Base-by-base conservation (phyloP, 2,329 filamentous ascomycete species). In the Hypoxylon sp. region DNA sequence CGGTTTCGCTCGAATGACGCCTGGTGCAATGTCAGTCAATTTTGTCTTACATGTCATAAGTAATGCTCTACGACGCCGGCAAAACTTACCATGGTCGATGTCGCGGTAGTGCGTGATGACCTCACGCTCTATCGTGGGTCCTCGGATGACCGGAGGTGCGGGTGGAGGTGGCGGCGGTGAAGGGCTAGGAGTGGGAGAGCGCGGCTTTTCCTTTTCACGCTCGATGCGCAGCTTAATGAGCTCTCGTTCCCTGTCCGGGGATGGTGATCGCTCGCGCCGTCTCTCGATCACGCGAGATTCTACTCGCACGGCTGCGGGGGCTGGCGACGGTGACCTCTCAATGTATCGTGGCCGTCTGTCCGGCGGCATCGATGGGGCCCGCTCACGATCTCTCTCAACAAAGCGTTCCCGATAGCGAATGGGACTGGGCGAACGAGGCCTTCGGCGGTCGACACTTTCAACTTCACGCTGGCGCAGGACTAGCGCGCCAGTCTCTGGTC, bases 91-190 rank as follows among this genome's bases (percentile, higher is more conserved):
- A 78, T 97, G 92, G 73, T 97, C 91, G 70, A 96, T 90, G 73
- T 94, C 91, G 60, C 89, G 86, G 75, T 95, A 94, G 78, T 95
- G 92, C 0, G 92, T 96, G 68, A 96, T 94, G 61, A 97, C 89
- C 74, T 97, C 92, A 73, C 94, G 88, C 77, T 94, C 91, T 70
- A 97, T 92, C 0, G 90, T 91, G 32, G 93, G 93, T 19, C 89
- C 89, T 43, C 88, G 85, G 71, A 95, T 89, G 46, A 91, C 84
- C 67, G 85, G 84, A 28, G 87, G 88, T 46, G 85, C 86, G n/a
- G 85, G 83, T 7, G 85, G 84, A 11, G 84, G 82, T 3, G 87
- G 86, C 19, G 85, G 84, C 10, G 81, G 81, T 10, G 83, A 83
- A 58, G 80, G 77, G 76, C 79, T 78, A 19, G 84, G 80, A 7